Percentiles rank a stretch among this genome's conserved stretches.
Evolutionary conservation across 2,329 filamentous ascomycete genomes (phyloP).

Genomic region (Metarhizium sp.): DNA sequence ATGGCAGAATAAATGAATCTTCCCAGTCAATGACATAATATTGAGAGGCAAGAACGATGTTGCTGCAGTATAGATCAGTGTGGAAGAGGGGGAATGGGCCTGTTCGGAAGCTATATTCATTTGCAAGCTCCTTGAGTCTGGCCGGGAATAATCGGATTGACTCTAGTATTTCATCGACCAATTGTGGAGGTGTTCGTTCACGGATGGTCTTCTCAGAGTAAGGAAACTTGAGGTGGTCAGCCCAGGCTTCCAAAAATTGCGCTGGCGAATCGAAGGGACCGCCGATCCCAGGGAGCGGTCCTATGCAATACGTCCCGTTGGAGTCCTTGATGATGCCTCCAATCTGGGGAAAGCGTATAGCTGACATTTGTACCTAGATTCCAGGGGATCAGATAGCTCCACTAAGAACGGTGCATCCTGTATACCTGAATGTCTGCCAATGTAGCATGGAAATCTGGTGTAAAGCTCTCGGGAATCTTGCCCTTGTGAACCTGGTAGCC

Average conservation of each 20-base stretch:
- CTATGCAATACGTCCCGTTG: conserved; percentile 8
- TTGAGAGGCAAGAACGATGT: not conserved
- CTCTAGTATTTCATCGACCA: not conserved
- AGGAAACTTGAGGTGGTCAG: conserved; percentile 8
- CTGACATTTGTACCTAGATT: conserved; percentile 10
- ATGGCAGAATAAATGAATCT: not conserved
- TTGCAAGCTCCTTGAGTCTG: not conserved
- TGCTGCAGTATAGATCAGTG: not conserved
- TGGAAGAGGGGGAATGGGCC: not conserved
- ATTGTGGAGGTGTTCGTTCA: not conserved
- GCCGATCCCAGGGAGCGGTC: conserved; percentile 12
- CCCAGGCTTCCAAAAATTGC: conserved; percentile 13
- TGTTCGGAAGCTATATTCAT: not conserved
- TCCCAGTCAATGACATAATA: not conserved
- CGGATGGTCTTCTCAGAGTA: conserved; percentile 1
- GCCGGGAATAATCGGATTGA: not conserved
- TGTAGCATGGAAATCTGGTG: conserved; percentile 2
- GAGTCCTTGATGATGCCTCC: conserved; percentile 7
- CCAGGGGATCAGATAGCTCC: not conserved
- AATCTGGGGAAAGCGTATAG: conserved; percentile 13
- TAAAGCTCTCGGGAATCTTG: conserved; percentile 7
- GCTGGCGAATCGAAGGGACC: conserved; percentile 13
- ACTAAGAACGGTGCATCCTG: not conserved
- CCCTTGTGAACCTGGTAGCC: conserved; percentile 13
- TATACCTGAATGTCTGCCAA: conserved; percentile 1